Conservation (phyloP, 2,329 filamentous ascomycete genomes). For the Coniochaeta ligniaria region DNA sequence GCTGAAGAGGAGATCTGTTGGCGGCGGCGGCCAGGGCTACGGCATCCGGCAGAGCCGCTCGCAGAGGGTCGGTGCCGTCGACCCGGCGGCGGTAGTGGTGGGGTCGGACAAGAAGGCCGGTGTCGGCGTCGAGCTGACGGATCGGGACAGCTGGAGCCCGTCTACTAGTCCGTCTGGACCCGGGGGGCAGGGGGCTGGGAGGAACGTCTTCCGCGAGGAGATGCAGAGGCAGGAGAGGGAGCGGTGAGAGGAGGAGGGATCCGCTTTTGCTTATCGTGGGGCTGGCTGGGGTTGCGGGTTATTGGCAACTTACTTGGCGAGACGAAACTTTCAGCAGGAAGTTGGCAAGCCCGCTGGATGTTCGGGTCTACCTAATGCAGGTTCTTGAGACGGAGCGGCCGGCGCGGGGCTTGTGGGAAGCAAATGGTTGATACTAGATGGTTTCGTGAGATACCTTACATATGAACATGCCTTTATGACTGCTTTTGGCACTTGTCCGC, state of each 20-base stretch:
- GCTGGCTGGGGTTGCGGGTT: background rate
- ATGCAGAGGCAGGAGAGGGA: slow-evolving; percentile 22
- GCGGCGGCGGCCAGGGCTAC: slow-evolving; percentile 16
- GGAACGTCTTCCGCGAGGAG: slow-evolving; percentile 30
- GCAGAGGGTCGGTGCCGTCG: slow-evolving; percentile 12
- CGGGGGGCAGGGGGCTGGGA: slow-evolving; percentile 4
- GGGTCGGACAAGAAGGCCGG: slow-evolving; percentile 2
- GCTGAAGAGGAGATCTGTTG: slow-evolving; percentile 6
- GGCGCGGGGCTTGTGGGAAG: background rate
- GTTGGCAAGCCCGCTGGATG: too few relatives aligned
- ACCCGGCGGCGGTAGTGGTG: background rate
- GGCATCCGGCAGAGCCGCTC: slow-evolving; percentile 15
- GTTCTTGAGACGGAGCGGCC: background rate
- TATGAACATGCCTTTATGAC: background rate
- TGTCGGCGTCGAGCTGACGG: slow-evolving; percentile 20
- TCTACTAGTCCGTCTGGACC: slow-evolving; percentile 9
- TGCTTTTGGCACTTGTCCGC: background rate
- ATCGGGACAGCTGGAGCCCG: slow-evolving; percentile 21
- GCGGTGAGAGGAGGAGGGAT: background rate
- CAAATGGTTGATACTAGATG: background rate
- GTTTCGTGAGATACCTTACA: background rate
- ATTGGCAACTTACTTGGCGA: too few relatives aligned
- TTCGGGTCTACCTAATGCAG: background rate
- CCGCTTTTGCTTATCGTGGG: background rate
- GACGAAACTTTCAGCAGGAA: too few relatives aligned